Conservation (phyloP, 768 basidiomycete genomes). For the Agrocybe praecox region DNA sequence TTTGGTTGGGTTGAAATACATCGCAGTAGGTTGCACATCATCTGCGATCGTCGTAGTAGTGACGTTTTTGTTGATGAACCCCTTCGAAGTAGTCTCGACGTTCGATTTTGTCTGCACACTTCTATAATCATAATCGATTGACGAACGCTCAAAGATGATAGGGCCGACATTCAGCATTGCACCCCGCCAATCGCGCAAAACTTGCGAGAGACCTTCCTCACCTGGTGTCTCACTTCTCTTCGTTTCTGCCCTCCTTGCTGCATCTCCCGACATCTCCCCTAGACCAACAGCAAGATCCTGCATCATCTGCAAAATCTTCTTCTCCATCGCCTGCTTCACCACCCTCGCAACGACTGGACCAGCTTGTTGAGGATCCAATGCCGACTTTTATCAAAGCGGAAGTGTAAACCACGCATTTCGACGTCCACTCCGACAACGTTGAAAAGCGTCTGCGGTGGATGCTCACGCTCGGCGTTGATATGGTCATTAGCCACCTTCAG, state of each 20-base stretch:
- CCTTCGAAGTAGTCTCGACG: slow-evolving; percentile 27
- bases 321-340: slow-evolving; percentile 27
- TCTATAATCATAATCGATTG: slow-evolving; percentile 1
- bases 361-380: slow-evolving; percentile 42
- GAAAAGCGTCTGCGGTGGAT: slow-evolving; percentile 26
- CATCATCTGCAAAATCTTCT: slow-evolving; percentile 26
- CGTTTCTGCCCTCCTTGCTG: slow-evolving; percentile 14
- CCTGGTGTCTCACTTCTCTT: too few relatives aligned
- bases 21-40: slow-evolving; percentile 11
- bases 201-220: slow-evolving; percentile 12
- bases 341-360: slow-evolving; percentile 30
- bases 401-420: slow-evolving; percentile 26
- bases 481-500: background rate
- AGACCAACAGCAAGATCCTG: slow-evolving; percentile 29
- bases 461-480: background rate
- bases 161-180: slow-evolving; percentile 27
- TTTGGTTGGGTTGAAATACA: slow-evolving; percentile 20
- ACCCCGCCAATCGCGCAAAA: slow-evolving; percentile 29
- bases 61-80: slow-evolving; percentile 25
- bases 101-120: slow-evolving; percentile 17
- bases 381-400: slow-evolving; percentile 34
- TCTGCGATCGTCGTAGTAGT: slow-evolving; percentile 4
- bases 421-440: slow-evolving; percentile 31
- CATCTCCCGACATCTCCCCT: slow-evolving; percentile 25
- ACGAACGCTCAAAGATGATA: slow-evolving; percentile 18